Evolutionary conservation across 2,329 filamentous ascomycete species (phyloP), one percentile per base, ranked within the genome.

Genomic region (Cadophora malorum): DNA sequence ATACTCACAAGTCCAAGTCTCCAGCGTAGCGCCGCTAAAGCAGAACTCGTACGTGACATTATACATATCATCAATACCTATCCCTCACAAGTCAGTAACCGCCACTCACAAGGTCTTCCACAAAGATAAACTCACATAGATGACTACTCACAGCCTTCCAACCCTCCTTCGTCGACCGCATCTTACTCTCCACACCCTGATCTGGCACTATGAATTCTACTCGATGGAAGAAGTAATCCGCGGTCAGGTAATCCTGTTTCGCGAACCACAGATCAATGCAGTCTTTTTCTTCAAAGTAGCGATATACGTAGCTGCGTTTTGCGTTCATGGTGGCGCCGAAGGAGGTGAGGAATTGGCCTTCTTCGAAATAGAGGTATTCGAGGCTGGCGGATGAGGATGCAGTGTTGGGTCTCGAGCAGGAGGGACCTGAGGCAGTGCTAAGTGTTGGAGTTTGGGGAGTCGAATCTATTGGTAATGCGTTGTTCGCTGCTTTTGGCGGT

Each of bases 221-320:
- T 70, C 89, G 85, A 74, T 94, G 91, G 78, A 94, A 95, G 23
- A 94, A 80, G 70, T 93, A 91, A 75, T 93, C 91, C 0, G 89
- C 88, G 16, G 83, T 83, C 65, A 82, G 81, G 19, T 83, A 79
- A 71, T 92, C 88, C 0, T 85, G 82, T 70, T 88, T 88, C 49
- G 88, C 88, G 73, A 94, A 94, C 91, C 91, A 94, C 0, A 91
- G 88, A 68, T 87, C 91, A 25, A 94, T 80, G 33, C 77, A 78
- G 73, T 93, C 90, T 0, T 75, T 10, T 67, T 65, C 73, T 70
- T 90, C 88, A 55, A 87, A 82, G 74, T 93, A 94, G 0, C 91
- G 86, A 82, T 91, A 94, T 1, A 92, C 83, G 74, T 94, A 94
- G 12, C 91, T 75, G 53, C 74, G 58, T 31, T 73, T 75, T 10